Base-by-base conservation (phyloP, 2,329 filamentous ascomycete genomes). In the Aspergillus arachidicola region DNA sequence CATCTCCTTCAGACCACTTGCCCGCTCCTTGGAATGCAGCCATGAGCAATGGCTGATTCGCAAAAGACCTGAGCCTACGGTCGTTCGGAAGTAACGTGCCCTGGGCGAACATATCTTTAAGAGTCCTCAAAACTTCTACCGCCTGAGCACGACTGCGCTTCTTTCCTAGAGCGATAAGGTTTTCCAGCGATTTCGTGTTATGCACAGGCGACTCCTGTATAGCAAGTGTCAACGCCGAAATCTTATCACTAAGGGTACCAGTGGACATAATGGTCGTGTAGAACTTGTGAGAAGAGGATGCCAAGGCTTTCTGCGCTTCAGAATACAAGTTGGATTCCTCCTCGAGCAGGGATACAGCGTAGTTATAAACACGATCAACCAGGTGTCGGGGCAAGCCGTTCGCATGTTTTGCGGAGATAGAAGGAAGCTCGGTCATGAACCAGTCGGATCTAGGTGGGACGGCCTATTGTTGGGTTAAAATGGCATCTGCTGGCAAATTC, bases 191-290 rank as follows among this genome's bases (percentile, higher is more conserved):
- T 74, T 95, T 94, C 66, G 88, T 89, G 65, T 94, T 98, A 78
- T 99, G 95, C 58, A 98, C 82, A 21, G 95, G 95, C 10, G 96
- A 98, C 78, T 99, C 95, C 81, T 99, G 96, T 14, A 97, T 89
- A 61, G 95, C 91, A 69, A 99, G 84, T 5, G 95, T 99, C 73
- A 99, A 83, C 4, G 95, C 96, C 3, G 95, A 99, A 50, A 98
- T 91, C 78, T 97, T 98, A 78, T 99, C 95, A 61, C 93, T 96
- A 70, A 98, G 87, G 11, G 96, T 99, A 83, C 95, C 95, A 1
- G 94, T 96, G 11, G 93, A 84, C 92, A 98, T 97, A 76, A 99
- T 97, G 21, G 93, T 96, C 1, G 94, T 92, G 84, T 98, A 89
- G 83, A 99, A 99, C 77, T 94, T 96, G 79, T 96, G 91, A 46